A percentile compares a stretch with the other conserved stretches of the same genome.
phyloP scores from a whole-genome alignment of 108 stramenopile species.

The Cyclotella kingstonii region DNA sequence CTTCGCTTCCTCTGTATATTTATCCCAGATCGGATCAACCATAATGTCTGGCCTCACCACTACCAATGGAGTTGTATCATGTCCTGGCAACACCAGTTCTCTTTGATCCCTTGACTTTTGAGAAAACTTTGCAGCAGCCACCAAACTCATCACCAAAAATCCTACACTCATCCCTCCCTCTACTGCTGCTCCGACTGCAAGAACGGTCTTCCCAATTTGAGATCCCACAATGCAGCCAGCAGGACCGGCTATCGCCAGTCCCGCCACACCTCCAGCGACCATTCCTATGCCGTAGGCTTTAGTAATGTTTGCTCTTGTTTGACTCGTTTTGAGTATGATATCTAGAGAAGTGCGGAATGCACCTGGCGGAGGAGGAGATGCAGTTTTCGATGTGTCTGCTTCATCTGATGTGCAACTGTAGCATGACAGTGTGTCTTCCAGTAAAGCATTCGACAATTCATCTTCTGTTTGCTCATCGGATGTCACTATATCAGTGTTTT shows the following conservation, averaged over 20 bases:
- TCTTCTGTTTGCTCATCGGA: slow-evolving; percentile 2
- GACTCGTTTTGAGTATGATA: slow-evolving; percentile 29
- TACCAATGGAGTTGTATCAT: slow-evolving; percentile 47
- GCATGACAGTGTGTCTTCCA: slow-evolving; percentile 10
- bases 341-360: slow-evolving; percentile 31
- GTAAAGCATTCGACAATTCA: neutral
- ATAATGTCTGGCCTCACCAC: slow-evolving; percentile 73
- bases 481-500: neutral
- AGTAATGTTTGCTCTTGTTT: slow-evolving; percentile 33
- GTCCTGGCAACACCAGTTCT: slow-evolving; percentile 52
- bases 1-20: slow-evolving; percentile 50
- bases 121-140: slow-evolving; percentile 56
- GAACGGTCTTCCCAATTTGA: slow-evolving; percentile 50
- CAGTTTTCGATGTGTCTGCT: neutral
- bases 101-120: slow-evolving; percentile 49
- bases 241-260: slow-evolving; percentile 66
- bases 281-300: slow-evolving; percentile 41
- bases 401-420: neutral
- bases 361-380: slow-evolving; percentile 3
- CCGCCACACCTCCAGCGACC: slow-evolving; percentile 70
- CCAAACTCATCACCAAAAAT: slow-evolving; percentile 62
- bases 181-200: slow-evolving; percentile 51
- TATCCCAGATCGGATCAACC: slow-evolving; percentile 71
- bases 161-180: slow-evolving; percentile 66
- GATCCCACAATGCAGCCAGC: slow-evolving; percentile 40